Percentiles rank a stretch among this genome's conserved stretches.
Evolutionary conservation across 805 yeast genomes (phyloP).

Genomic region (Myxozyma lipomycoides): DNA sequence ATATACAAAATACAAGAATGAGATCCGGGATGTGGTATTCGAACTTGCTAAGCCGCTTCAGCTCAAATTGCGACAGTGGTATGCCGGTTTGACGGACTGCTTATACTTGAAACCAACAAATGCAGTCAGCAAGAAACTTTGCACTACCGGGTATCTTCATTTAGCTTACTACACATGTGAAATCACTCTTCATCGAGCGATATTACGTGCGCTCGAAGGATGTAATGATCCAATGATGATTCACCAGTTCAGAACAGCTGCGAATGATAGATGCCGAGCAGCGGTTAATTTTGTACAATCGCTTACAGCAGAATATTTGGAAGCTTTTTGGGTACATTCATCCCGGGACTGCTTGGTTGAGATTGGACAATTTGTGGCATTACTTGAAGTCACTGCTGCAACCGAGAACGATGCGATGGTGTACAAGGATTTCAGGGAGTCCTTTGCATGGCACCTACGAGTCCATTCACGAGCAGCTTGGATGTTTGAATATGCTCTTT

Average conservation of each 20-base stretch:
- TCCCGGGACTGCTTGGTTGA: conserved; percentile 29
- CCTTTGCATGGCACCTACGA: conserved; percentile 29
- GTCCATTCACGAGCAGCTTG: conserved; percentile 29
- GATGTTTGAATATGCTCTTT: conserved; percentile 29
- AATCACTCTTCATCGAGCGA: conserved; percentile 24
- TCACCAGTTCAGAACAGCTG: conserved; percentile 20
- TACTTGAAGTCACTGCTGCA: conserved; percentile 26
- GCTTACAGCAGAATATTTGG: conserved; percentile 30
- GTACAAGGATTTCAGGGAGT: conserved; percentile 18
- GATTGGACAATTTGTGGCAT: conserved; percentile 31
- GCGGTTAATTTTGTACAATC: conserved; percentile 31
- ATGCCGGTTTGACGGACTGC: conserved; percentile 22
- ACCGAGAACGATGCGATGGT: conserved; percentile 21
- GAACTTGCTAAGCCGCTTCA: conserved; percentile 26
- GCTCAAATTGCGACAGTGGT: conserved; percentile 23
- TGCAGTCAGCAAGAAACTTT: conserved; percentile 14
- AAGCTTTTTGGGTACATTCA: conserved; percentile 32
- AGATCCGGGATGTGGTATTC: conserved; percentile 25
- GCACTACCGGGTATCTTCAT: conserved; percentile 28
- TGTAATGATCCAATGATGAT: conserved; percentile 16
- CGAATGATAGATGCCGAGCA: conserved; percentile 24
- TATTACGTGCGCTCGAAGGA: conserved; percentile 24
- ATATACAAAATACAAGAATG: conserved; percentile 23
- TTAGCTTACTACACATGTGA: conserved; percentile 27
- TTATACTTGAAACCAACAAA: conserved; percentile 20